Conservation (phyloP, 2,329 filamentous ascomycete genomes). For the Periglandula ipomoeae region DNA sequence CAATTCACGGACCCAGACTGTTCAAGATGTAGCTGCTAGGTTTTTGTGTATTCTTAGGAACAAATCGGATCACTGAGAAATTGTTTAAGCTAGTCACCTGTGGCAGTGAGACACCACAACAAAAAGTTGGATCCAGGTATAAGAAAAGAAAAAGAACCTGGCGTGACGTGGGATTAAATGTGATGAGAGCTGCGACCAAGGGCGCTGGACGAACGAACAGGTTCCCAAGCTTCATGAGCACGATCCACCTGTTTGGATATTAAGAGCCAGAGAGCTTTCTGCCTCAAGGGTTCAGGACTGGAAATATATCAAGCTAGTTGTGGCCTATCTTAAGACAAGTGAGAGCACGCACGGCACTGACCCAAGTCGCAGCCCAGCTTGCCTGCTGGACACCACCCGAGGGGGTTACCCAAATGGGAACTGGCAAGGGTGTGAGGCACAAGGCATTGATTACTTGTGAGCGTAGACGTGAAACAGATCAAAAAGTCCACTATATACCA, state of each 20-base stretch:
- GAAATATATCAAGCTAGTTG: neutral
- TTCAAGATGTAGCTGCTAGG: neutral
- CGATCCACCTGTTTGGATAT: neutral
- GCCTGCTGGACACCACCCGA: neutral
- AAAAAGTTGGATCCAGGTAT: neutral
- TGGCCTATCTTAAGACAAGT: neutral
- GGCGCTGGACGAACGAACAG: neutral
- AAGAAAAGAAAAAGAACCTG: neutral
- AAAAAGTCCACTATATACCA: neutral
- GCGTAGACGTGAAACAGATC: slow-evolving; percentile 3
- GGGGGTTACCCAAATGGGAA: neutral
- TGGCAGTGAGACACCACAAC: neutral
- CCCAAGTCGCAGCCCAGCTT: neutral
- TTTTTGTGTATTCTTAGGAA: neutral
- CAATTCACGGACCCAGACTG: neutral
- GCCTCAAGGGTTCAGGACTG: neutral
- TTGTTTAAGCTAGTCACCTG: neutral
- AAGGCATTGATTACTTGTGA: neutral
- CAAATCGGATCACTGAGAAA: slow-evolving; percentile 2
- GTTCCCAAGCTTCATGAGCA: neutral
- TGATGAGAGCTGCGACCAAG: neutral
- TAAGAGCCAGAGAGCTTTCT: neutral
- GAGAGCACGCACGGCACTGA: neutral
- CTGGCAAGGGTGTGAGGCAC: neutral
- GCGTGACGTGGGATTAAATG: neutral